Evolutionary conservation across 2,329 filamentous ascomycete genomes (phyloP), one percentile per base, ranked within the genome.

Genomic region (Macroventuria anomochaeta): DNA sequence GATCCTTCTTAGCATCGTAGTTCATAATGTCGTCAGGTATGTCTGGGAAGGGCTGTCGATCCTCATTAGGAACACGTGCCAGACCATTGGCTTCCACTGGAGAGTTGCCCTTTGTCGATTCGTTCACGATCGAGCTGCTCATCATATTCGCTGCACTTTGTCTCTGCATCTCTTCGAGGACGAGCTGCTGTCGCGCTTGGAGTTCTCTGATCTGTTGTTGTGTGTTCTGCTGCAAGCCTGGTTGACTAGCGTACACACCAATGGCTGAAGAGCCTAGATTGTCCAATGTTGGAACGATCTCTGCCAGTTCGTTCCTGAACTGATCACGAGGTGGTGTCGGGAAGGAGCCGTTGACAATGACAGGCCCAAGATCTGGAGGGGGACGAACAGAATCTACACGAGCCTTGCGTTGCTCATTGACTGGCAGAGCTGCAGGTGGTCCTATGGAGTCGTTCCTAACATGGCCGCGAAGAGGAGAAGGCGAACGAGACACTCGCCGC

Each of bases 401-500:
- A 38, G 64, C 65, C 42, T 67, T 72, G 23, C 65, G 65, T 29
- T 62, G 54, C 26, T 68, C 62, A 12, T 53, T 48, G 7, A 31
- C 41, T 7, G 55, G 34, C 10, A 54, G 39, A 25, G 39, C 38
- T 33, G 59, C 62, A 15, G 62, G 34, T 4, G 67, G 53, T 25
- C 63, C 64, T 7, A 64, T 74, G 5, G 76, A 76, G 33, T 76
- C 76, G 37, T 72, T 77, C 38, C 77, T 69, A 41, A 75, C 58
- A 46, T 79, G 76, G 5, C 72, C 72, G 3, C 75, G 74, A 25
- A 81, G 69, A 1, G 79, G 79, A 3, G 79, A 81, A 15, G 79
- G 79, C 15, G 79, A 81, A 23, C 79, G 70, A 13, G 76, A 78
- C 7, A 69, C 63, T 29, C 71, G 69, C 31, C 69, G 62, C 46